Evolutionary conservation across 2,329 filamentous ascomycete genomes (phyloP).

Genomic region (Trichoderma breve): DNA sequence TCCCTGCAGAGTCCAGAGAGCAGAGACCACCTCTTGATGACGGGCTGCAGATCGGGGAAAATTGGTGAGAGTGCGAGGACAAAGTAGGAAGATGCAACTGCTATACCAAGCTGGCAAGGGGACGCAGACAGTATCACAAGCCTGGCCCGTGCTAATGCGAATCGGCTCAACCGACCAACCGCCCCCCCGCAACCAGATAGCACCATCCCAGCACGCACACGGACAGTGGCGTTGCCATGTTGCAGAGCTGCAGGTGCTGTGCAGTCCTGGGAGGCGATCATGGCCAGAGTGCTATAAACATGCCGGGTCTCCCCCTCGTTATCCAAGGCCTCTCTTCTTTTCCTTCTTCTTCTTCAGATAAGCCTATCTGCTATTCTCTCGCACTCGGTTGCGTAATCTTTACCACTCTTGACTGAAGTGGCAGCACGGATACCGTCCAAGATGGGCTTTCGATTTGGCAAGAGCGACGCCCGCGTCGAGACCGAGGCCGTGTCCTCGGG

Average conservation of each 20-base stretch:
- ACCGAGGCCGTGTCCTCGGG: slow-evolving; percentile 23
- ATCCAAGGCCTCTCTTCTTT: neutral
- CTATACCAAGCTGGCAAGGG: neutral
- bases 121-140: neutral
- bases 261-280: neutral
- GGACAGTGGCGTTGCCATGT: neutral
- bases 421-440: slow-evolving; percentile 25
- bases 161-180: neutral
- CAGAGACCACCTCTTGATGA: neutral
- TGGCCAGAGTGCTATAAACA: neutral
- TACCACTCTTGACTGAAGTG: slow-evolving; percentile 29
- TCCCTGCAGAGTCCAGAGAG: slow-evolving; percentile 2
- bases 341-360: neutral
- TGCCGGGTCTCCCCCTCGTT: neutral
- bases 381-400: neutral
- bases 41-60: neutral
- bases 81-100: neutral
- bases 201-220: neutral
- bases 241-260: neutral
- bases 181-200: slow-evolving; percentile 1
- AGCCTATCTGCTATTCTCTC: slow-evolving; percentile 11
- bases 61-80: neutral
- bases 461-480: slow-evolving; percentile 20
- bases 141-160: neutral
- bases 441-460: slow-evolving; percentile 27